Evolutionary conservation across 2,329 filamentous ascomycete species (phyloP).

Genomic region (Apiospora koreana): DNA sequence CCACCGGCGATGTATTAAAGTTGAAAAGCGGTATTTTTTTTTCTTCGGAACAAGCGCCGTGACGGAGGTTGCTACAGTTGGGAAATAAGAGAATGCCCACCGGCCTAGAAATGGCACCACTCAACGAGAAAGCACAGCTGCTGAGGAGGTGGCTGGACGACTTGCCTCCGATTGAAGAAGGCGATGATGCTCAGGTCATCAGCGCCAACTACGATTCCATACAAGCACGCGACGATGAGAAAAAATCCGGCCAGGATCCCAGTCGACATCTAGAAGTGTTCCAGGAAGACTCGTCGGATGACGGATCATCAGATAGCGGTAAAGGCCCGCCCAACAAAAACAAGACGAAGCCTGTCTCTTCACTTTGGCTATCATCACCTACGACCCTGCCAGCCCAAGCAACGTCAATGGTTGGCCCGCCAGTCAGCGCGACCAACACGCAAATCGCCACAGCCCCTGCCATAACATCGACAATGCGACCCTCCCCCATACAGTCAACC

Average conservation of each 20-base stretch:
- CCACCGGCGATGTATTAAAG: background rate
- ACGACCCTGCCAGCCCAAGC: background rate
- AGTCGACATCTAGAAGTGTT: background rate
- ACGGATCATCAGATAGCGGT: background rate
- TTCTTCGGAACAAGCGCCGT: background rate
- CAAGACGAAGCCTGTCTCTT: background rate
- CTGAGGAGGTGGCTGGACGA: slow-evolving; percentile 8
- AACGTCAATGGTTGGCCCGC: background rate
- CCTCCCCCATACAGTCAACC: background rate
- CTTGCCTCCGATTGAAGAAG: slow-evolving; percentile 5
- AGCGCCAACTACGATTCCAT: background rate
- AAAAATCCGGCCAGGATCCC: background rate
- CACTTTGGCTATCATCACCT: background rate
- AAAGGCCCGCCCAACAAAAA: background rate
- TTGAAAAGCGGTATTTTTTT: background rate
- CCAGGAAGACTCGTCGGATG: background rate
- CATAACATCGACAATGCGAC: background rate
- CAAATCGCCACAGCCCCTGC: background rate
- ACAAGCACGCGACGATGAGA: background rate
- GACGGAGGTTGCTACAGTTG: background rate
- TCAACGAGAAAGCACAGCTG: background rate
- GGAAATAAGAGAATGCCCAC: background rate
- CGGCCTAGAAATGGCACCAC: slow-evolving; percentile 4
- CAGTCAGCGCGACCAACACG: background rate
- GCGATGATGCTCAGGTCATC: background rate